Evolutionary conservation across 1,284 basidiomycete species (phyloP).

Genomic region (Cryptococcus floricola): DNA sequence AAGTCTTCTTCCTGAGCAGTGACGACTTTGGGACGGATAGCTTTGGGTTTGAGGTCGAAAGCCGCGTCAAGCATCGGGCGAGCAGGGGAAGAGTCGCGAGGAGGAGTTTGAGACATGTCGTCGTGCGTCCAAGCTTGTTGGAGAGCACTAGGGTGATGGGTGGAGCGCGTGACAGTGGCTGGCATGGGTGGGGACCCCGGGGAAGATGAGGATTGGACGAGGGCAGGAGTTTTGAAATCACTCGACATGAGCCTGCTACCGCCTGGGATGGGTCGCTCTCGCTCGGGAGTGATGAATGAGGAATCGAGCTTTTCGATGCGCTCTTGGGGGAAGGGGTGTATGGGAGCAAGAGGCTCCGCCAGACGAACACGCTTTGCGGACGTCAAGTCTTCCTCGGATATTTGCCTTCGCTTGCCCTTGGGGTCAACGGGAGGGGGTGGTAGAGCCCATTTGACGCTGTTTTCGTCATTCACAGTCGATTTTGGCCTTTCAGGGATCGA

Average conservation of each 20-base stretch:
- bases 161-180: slow-evolving; percentile 36
- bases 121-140: slow-evolving; percentile 45
- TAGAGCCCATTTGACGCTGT: background rate
- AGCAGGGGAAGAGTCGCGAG: slow-evolving; percentile 20
- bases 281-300: slow-evolving; percentile 41
- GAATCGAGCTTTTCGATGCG: slow-evolving; percentile 26
- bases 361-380: slow-evolving; percentile 33
- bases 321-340: slow-evolving; percentile 25
- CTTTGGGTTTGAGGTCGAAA: slow-evolving; percentile 41
- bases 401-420: slow-evolving; percentile 16
- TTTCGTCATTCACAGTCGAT: background rate
- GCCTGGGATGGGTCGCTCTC: slow-evolving; percentile 23
- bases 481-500: background rate
- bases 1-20: slow-evolving; percentile 21
- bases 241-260: slow-evolving; percentile 20
- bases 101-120: slow-evolving; percentile 26
- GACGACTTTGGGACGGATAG: background rate
- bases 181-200: slow-evolving; percentile 49
- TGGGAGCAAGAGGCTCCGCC: slow-evolving; percentile 33
- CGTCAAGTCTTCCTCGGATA: slow-evolving; percentile 39
- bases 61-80: slow-evolving; percentile 36
- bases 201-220: slow-evolving; percentile 44
- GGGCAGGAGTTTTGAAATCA: slow-evolving; percentile 42
- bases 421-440: slow-evolving; percentile 17
- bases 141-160: slow-evolving; percentile 38